These are phyloP conservation scores for Macrophomina tecta DNA, from an alignment of 2,329 filamentous ascomycete species.

Conservation along the genomic window DNA sequence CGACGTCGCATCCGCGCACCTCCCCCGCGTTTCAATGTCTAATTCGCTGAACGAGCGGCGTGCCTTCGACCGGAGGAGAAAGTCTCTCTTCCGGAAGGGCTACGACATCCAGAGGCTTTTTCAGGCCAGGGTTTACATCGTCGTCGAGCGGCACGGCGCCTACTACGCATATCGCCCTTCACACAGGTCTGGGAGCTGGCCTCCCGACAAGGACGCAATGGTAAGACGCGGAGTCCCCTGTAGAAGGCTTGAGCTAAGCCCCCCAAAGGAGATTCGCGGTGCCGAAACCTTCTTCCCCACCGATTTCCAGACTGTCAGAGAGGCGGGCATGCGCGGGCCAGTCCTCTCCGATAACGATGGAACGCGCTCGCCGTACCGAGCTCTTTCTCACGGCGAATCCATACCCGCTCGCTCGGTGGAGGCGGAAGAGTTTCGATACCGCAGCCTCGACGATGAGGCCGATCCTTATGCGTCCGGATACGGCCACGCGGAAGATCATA, in stretches of 20 bases:
- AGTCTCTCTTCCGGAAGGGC: constrained; percentile 1
- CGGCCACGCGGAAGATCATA: background rate
- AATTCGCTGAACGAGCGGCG: background rate
- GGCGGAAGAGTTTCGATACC: background rate
- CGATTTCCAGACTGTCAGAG: constrained; percentile 14
- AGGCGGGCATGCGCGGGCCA: background rate
- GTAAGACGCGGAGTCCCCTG: background rate
- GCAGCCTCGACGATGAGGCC: background rate
- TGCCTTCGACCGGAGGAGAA: background rate
- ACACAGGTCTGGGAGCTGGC: background rate
- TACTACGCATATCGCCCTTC: constrained; percentile 3
- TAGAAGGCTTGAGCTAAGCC: background rate
- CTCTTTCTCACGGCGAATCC: background rate
- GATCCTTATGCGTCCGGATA: background rate
- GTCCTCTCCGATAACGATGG: background rate
- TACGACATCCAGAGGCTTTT: background rate
- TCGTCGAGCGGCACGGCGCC: constrained; percentile 1
- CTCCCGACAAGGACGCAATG: background rate
- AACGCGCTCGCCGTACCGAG: background rate
- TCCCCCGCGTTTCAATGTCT: background rate
- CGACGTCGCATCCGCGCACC: too few species aligned
- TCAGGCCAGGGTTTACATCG: constrained; percentile 8
- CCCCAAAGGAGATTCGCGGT: background rate
- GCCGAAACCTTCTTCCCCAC: constrained; percentile 10
- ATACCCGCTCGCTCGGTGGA: background rate